Percentiles rank a stretch among this genome's conserved stretches.
Evolutionary conservation across 306 rosid species (phyloP).

Genomic region (Casuarina glauca): DNA sequence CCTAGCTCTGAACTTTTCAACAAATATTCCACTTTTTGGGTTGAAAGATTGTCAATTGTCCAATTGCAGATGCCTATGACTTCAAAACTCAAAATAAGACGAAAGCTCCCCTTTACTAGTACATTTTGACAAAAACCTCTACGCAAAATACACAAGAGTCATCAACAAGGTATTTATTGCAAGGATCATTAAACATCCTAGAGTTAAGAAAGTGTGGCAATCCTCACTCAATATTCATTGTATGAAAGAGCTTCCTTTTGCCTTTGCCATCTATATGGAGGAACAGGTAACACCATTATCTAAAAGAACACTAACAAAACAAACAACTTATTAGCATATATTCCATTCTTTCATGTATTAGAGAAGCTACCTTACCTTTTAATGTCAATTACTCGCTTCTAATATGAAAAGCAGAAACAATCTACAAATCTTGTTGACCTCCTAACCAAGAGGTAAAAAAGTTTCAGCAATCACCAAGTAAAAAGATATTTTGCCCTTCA

Average conservation of each 20-base stretch:
- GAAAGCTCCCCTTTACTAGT: constrained; percentile 3
- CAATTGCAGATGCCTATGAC: background rate
- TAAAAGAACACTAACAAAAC: background rate
- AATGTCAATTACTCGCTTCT: constrained; percentile 4
- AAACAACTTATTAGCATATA: no score
- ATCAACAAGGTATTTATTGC: constrained; percentile 16
- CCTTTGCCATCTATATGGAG: background rate
- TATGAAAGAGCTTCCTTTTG: background rate
- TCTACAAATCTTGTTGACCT: constrained; percentile 10
- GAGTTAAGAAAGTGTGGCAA: background rate
- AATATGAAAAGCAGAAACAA: constrained; percentile 2
- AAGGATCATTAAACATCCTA: background rate
- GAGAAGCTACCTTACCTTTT: background rate
- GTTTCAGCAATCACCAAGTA: constrained; percentile 7
- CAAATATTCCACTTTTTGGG: background rate
- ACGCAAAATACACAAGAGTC: constrained; percentile 19
- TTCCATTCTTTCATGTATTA: no score
- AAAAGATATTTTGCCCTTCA: background rate
- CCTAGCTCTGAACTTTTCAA: background rate
- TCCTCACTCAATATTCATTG: constrained; percentile 22
- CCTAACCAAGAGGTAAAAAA: constrained; percentile 15
- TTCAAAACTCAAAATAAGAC: background rate
- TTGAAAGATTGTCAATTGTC: no score
- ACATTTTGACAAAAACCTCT: constrained; percentile 17
- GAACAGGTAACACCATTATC: background rate